phyloP scores from a whole-genome alignment of 192 early-diverging fungal species.

The Backusella macrospora region DNA sequence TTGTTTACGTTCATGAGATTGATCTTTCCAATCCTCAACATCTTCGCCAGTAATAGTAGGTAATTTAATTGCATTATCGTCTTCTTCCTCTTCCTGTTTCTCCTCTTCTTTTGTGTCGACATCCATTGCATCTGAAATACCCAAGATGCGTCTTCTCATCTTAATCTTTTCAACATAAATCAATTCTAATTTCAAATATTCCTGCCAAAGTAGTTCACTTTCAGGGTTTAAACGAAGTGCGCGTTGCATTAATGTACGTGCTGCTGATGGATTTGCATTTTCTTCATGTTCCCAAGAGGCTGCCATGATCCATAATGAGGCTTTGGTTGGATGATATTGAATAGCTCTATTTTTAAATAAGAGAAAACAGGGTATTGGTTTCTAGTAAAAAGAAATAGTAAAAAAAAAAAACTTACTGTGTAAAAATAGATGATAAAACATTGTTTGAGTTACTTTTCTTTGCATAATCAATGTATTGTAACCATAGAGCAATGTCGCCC shows the following conservation, averaged over 20 bases:
- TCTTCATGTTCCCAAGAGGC: conserved; percentile 87
- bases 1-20: conserved; percentile 40
- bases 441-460: conserved; percentile 55
- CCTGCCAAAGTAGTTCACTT: conserved; percentile 77
- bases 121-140: conserved; percentile 55
- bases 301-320: conserved; percentile 89
- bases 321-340: conserved; percentile 81
- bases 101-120: conserved; percentile 7
- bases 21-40: conserved; percentile 44
- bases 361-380: not conserved
- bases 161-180: conserved; percentile 86
- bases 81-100: conserved; percentile 43
- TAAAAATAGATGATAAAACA: conserved; percentile 76
- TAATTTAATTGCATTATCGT: conserved; percentile 56
- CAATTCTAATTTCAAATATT: conserved; percentile 94
- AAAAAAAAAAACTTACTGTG: conserved; percentile 44
- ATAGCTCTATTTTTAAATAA: conserved; percentile 62
- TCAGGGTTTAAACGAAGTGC: conserved; percentile 82
- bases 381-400: conserved; percentile 10
- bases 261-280: conserved; percentile 79
- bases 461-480: conserved; percentile 90
- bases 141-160: conserved; percentile 78
- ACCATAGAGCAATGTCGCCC: conserved; percentile 83
- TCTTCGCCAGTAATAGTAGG: conserved; percentile 61
- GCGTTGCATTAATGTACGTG: conserved; percentile 84